Evolutionary conservation across 768 basidiomycete genomes (phyloP).

Genomic region (Daedaleopsis nitida): DNA sequence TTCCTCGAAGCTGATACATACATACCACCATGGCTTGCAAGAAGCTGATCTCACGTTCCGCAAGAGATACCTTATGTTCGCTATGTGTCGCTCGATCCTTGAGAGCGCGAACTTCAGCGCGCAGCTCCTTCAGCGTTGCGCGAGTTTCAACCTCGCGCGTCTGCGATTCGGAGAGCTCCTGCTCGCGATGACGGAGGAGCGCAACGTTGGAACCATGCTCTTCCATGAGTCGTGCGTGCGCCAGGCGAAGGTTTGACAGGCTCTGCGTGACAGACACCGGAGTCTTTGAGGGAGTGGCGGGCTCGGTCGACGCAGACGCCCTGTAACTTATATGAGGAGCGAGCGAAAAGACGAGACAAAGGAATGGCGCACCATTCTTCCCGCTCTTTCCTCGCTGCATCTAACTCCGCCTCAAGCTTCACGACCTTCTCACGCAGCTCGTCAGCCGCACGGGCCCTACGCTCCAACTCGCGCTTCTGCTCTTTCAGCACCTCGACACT

Average conservation of each 20-base stretch:
- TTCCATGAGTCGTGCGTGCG: slow-evolving; percentile 65
- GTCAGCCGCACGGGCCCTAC: slow-evolving; percentile 51
- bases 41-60: slow-evolving; percentile 68
- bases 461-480: slow-evolving; percentile 68
- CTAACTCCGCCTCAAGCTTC: slow-evolving; percentile 64
- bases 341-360: background rate
- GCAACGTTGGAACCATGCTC: slow-evolving; percentile 63
- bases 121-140: slow-evolving; percentile 33
- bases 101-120: slow-evolving; percentile 38
- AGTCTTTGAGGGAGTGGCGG: slow-evolving; percentile 43
- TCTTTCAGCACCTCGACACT: slow-evolving; percentile 73
- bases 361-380: slow-evolving; percentile 52
- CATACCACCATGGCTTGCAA: slow-evolving; percentile 67
- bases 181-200: slow-evolving; percentile 53
- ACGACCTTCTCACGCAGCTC: slow-evolving; percentile 57
- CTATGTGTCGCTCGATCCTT: slow-evolving; percentile 42
- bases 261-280: slow-evolving; percentile 59
- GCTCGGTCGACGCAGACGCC: slow-evolving; percentile 38
- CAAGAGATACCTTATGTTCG: slow-evolving; percentile 43
- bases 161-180: slow-evolving; percentile 47
- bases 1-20: slow-evolving; percentile 8
- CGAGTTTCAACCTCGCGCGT: slow-evolving; percentile 27
- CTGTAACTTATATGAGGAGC: slow-evolving; percentile 27
- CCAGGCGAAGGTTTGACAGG: slow-evolving; percentile 60
- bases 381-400: slow-evolving; percentile 56